Base-by-base conservation (phyloP, 2,329 filamentous ascomycete species). In the Xylariales sp. region DNA sequence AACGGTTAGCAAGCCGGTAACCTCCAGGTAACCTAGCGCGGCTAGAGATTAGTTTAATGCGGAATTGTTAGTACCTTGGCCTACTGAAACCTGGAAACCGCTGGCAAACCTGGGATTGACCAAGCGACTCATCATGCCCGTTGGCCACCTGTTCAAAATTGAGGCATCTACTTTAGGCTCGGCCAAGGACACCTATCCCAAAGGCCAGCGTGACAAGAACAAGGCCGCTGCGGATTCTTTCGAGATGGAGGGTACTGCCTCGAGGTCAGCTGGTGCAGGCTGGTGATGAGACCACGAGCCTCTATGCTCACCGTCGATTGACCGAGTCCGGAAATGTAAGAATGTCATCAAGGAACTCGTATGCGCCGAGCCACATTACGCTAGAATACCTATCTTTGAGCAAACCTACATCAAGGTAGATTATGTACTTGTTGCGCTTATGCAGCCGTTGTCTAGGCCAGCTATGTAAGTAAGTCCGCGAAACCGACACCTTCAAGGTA, bases 241-340 rank as follows among this genome's bases (percentile, higher is more conserved):
- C 18, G 5, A 39, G 35, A 16, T 39, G 25, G 24, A 14, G 36
- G 24, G 24, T 19, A 19, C 36, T 14, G 36, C 21, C 21, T 31
- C 14, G 9, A 20, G 36, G 25, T 39, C 36, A 39, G 36, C 36
- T 39, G 36, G 31, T 39, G 27, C 36, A 16, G 22, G 21, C 18
- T 27, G 27, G 16, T 22, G 16, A 39, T 21, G 18, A 20, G 25
- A 31, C 25, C 36, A 29, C 36, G 27, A 29, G 36, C 19, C 25
- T 21, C 9, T 31, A n/a, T 21, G 12, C 16, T 20, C 19, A 31
- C 36, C 36, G 24, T 20, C 24, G 16, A 31, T 39, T 27, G 36
- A 29, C 14, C 15, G 25, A 21, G 20, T 11, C 33, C 9, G 31
- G 15, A 11, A 16, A 18, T 18, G 31, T 9, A 15, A 16, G 31